Evolutionary conservation across 371 early-diverging fungal genomes (phyloP), one percentile per base, ranked within the genome.

Genomic region (Syncephalastrum sp.): DNA sequence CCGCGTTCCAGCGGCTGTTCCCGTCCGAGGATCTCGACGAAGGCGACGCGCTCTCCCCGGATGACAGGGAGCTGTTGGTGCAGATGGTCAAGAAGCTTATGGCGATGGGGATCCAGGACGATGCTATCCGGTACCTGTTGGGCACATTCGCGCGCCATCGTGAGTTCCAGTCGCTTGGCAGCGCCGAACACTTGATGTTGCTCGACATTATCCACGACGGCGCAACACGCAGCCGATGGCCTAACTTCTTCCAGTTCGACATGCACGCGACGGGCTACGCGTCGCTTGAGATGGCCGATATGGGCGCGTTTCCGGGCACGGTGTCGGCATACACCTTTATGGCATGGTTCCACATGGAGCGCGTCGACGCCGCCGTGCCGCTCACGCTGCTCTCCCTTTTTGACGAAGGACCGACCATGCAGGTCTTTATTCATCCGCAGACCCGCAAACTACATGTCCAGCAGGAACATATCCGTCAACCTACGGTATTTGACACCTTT

Each of bases 191-290:
- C 16, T 52, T 64, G 27, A 42, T 53, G 8, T 50, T 81, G 42
- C 63, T 85, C 63, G 86, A 88, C 25, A 59, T 87, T 42, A 63
- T 88, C 15, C 62, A 88, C 4, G 83, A 86, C 47, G 85, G 83
- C 2, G 74, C 83, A 0, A 72, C 79, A 21, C 77, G 75, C 19
- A 83, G 88, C 53, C 67, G 84, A 33, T 84, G 83, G 78, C 91
- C 91, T 1, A 75, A 75, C 12, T 88, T 90, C 57, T 74, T 90
- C 14, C 87, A 88, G 42, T 88, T 91, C 59, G 83, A 85, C 47
- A 60, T 73, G 57, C 57, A 47, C 0, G 25, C 60, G 0, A 57
- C 64, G 54, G 67, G 76, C 12, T 63, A 67, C 51, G 72, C 74
- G 27, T 79, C 72, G 3, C 59, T 82, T 7, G 80, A 78, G 54